phyloP scores from a whole-genome alignment of 2,329 filamentous ascomycete genomes.

The Exophiala alcalophila region DNA sequence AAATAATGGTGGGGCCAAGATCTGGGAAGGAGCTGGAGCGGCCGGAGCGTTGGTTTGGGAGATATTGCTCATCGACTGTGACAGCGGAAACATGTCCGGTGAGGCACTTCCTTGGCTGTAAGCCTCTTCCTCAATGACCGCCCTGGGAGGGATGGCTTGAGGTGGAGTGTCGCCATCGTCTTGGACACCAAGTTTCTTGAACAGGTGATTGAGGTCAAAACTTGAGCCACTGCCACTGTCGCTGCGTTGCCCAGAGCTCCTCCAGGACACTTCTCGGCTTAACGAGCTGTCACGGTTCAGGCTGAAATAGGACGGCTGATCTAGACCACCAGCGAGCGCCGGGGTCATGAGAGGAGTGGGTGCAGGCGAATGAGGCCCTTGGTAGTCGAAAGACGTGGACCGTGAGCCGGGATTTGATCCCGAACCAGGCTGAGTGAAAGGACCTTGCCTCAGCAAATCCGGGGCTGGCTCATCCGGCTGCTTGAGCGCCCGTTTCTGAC shows the following conservation, averaged over 20 bases:
- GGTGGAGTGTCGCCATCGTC: constrained; percentile 51
- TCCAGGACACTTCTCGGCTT: constrained; percentile 61
- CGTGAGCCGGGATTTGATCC: constrained; percentile 83
- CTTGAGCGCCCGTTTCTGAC: constrained; percentile 88
- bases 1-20: constrained; percentile 91
- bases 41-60: constrained; percentile 32
- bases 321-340: constrained; percentile 63
- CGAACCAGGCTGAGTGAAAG: constrained; percentile 75
- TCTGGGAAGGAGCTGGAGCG: constrained; percentile 55
- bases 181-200: constrained; percentile 72
- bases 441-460: constrained; percentile 86
- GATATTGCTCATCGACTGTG: constrained; percentile 55
- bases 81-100: constrained; percentile 70
- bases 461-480: constrained; percentile 77
- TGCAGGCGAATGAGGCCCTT: constrained; percentile 70
- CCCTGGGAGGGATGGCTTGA: constrained; percentile 48
- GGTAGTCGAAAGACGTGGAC: constrained; percentile 89
- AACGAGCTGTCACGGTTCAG: constrained; percentile 59
- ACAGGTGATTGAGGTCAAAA: constrained; percentile 78
- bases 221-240: constrained; percentile 76
- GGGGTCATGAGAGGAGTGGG: constrained; percentile 86
- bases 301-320: constrained; percentile 91
- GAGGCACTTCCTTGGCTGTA: constrained; percentile 71
- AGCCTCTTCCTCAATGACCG: constrained; percentile 70
- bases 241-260: constrained; percentile 78